A percentile compares a stretch with the other conserved stretches of the same genome.
Conservation (phyloP, 305 asterid genomes). For the Rubia occidens region DNA sequence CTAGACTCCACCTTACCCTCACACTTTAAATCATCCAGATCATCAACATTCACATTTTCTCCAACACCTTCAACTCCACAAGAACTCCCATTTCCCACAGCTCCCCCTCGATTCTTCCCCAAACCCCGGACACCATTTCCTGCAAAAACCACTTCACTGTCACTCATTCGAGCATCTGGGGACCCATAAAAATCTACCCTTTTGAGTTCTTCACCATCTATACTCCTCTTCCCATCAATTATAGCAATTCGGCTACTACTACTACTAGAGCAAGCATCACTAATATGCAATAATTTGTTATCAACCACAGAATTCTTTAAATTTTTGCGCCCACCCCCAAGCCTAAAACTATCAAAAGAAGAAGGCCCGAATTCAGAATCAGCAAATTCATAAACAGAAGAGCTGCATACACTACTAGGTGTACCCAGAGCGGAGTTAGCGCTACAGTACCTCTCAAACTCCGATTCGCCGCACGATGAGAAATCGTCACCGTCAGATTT, state of each 20-base stretch:
- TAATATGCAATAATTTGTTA: conserved; percentile 27
- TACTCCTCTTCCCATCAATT: conserved; percentile 17
- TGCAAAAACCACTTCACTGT: conserved; percentile 24
- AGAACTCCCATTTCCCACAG: conserved; percentile 15
- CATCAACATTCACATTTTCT: conserved; percentile 20
- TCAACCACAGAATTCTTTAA: conserved; percentile 25
- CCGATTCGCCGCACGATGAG: conserved; percentile 84
- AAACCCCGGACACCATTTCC: conserved; percentile 27
- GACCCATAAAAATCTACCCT: conserved; percentile 28
- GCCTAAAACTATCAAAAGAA: conserved; percentile 49
- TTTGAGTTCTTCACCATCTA: conserved; percentile 7
- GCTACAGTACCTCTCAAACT: conserved; percentile 73
- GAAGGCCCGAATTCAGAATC: conserved; percentile 50
- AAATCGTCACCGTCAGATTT: conserved; percentile 57
- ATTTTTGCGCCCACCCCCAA: conserved; percentile 41
- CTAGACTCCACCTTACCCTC: conserved; percentile 17
- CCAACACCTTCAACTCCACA: conserved; percentile 23
- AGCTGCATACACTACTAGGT: conserved; percentile 58
- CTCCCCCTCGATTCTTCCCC: conserved; percentile 11
- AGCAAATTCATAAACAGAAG: conserved; percentile 39
- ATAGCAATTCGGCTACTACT: conserved; percentile 17
- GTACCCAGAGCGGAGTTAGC: conserved; percentile 83
- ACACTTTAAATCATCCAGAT: neutral
- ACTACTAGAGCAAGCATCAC: conserved; percentile 9
- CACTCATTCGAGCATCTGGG: conserved; percentile 24